Conservation (phyloP, 306 rosid species). For the Sicyos baderoa region DNA sequence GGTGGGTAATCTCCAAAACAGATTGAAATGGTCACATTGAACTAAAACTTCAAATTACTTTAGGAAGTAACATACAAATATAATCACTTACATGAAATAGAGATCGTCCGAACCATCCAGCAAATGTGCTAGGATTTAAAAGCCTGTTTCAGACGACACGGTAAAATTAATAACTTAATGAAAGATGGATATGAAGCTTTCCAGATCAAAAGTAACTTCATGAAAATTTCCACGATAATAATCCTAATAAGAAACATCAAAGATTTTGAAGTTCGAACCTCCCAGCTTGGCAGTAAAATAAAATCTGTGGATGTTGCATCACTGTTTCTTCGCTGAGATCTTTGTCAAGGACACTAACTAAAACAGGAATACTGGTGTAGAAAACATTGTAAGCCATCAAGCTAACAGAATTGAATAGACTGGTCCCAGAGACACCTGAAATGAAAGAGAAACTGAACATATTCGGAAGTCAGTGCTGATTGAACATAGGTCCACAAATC, state of each 20-base stretch:
- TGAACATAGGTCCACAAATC: neutral
- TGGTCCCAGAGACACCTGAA: slow-evolving; percentile 98
- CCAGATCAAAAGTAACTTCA: neutral
- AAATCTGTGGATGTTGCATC: slow-evolving; percentile 97
- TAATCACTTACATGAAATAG: slow-evolving; percentile 78
- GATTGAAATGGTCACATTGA: neutral
- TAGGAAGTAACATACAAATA: slow-evolving; percentile 8
- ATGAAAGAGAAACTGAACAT: slow-evolving; percentile 83
- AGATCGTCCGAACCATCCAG: slow-evolving; percentile 98
- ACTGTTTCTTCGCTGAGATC: slow-evolving; percentile 94
- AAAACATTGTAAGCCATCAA: slow-evolving; percentile 99
- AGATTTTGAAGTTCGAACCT: slow-evolving; percentile 45
- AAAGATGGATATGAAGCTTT: neutral
- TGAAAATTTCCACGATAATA: slow-evolving; percentile 13
- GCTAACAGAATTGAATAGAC: slow-evolving; percentile 97
- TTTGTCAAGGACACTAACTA: slow-evolving; percentile 90
- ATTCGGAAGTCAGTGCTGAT: slow-evolving; percentile 34
- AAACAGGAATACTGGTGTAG: slow-evolving; percentile 95
- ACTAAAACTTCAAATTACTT: neutral
- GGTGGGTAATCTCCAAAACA: neutral
- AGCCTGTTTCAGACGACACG: slow-evolving; percentile 49
- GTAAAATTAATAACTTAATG: slow-evolving; percentile 9
- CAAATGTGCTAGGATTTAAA: slow-evolving; percentile 93
- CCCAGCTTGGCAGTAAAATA: slow-evolving; percentile 98
- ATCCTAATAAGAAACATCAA: neutral